Percentiles rank a stretch among this genome's conserved stretches.
Conservation (phyloP, 805 yeast genomes). For the Spathaspora sp. region DNA sequence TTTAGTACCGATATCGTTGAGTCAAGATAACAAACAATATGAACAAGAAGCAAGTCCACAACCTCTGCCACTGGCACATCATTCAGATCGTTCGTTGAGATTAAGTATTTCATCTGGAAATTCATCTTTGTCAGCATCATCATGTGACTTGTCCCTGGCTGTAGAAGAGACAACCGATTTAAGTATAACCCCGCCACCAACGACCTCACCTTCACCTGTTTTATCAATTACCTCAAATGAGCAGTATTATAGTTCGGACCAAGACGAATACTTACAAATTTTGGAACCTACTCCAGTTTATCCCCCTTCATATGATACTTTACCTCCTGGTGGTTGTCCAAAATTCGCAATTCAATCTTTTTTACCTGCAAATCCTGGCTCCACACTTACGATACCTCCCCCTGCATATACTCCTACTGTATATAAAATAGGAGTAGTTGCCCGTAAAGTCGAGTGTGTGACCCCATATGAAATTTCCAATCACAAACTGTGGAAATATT, state of each 20-base stretch:
- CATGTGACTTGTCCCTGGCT: not conserved
- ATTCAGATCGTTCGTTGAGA: not conserved
- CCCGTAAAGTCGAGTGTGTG: constrained; percentile 70
- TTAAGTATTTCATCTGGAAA: not conserved
- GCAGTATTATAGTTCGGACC: not conserved
- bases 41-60: not conserved
- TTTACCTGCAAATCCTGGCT: not conserved
- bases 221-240: not conserved
- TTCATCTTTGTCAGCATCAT: constrained; percentile 1
- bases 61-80: not conserved
- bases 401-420: constrained; percentile 71
- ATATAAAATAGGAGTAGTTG: constrained; percentile 51
- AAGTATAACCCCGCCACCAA: not conserved
- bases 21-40: not conserved
- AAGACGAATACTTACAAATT: constrained; percentile 21
- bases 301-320: constrained; percentile 33
- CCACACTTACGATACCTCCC: constrained; percentile 19
- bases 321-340: constrained; percentile 46
- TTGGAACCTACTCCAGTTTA: constrained; percentile 37
- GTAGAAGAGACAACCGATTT: not conserved
- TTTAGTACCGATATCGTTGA: not conserved
- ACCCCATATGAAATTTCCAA: constrained; percentile 74
- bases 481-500: constrained; percentile 65
- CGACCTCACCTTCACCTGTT: not conserved
- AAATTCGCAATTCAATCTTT: constrained; percentile 23